Evolutionary conservation across 371 early-diverging fungal species (phyloP).

Genomic region (Catenaria anguillulae): DNA sequence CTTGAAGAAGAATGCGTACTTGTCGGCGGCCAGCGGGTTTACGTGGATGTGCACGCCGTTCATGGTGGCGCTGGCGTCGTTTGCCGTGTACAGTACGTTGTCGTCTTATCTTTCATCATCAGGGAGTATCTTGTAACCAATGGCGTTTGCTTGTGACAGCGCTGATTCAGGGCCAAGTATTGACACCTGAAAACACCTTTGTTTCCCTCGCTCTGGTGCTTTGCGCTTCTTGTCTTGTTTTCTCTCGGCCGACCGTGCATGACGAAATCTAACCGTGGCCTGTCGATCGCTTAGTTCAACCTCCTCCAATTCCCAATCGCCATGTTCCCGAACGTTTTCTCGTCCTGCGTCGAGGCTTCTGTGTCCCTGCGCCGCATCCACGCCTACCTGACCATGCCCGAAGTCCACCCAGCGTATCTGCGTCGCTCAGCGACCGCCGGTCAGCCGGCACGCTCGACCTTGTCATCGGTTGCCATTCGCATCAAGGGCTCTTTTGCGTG

Average conservation of each 20-base stretch:
- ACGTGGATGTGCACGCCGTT: slow-evolving; percentile 68
- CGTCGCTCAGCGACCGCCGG: too few relatives aligned
- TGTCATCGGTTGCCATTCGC: neutral
- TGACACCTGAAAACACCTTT: slow-evolving; percentile 66
- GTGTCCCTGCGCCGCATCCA: slow-evolving; percentile 69
- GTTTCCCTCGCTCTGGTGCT: slow-evolving; percentile 56
- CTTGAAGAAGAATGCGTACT: slow-evolving; percentile 20
- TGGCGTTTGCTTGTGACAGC: slow-evolving; percentile 15
- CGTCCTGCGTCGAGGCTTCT: slow-evolving; percentile 61
- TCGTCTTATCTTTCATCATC: too few relatives aligned
- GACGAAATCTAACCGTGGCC: too few relatives aligned
- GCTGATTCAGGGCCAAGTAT: slow-evolving; percentile 33
- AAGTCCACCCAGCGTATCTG: slow-evolving; percentile 42
- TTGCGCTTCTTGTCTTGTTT: too few relatives aligned
- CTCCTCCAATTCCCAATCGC: slow-evolving; percentile 80
- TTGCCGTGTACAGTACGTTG: slow-evolving; percentile 43
- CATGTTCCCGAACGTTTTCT: slow-evolving; percentile 55
- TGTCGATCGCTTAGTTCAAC: slow-evolving; percentile 39
- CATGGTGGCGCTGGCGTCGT: slow-evolving; percentile 69
- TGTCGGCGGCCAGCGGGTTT: slow-evolving; percentile 46
- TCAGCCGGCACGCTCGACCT: neutral
- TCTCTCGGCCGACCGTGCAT: too few relatives aligned
- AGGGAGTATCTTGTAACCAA: too few relatives aligned
- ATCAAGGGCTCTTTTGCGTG: neutral
- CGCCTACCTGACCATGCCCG: slow-evolving; percentile 55